These are phyloP conservation scores for Hyaloscypha finlandica DNA, from an alignment of 495 filamentous ascomycete species.

Conservation along the genomic window DNA sequence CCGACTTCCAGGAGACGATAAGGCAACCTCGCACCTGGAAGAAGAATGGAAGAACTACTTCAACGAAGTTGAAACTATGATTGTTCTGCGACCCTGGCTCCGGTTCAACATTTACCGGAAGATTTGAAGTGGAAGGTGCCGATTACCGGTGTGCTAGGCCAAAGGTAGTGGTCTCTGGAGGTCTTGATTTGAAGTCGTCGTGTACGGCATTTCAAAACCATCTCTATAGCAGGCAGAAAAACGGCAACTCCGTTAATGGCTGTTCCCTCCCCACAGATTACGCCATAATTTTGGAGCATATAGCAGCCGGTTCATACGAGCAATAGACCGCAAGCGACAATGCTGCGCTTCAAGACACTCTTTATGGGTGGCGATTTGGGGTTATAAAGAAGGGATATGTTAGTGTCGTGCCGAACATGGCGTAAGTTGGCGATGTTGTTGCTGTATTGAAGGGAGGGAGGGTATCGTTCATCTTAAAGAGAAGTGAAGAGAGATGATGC, in stretches of 20 bases:
- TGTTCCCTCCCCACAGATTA: too few relatives aligned
- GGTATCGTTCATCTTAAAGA: slow-evolving; percentile 16
- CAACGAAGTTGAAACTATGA: background rate
- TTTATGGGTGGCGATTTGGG: slow-evolving; percentile 1
- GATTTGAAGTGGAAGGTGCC: slow-evolving; percentile 7
- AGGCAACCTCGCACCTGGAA: background rate
- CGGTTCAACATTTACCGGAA: background rate
- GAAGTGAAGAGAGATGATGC: too few relatives aligned
- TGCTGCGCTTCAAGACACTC: too few relatives aligned
- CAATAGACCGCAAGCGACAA: too few relatives aligned
- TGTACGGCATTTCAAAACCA: background rate
- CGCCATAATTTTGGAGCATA: background rate
- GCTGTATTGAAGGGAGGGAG: slow-evolving; percentile 1
- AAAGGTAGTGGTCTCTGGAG: background rate
- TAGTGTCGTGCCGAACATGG: slow-evolving; percentile 4
- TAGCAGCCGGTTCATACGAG: background rate
- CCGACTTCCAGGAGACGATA: too few relatives aligned
- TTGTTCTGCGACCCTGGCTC: background rate
- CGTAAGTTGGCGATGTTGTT: slow-evolving; percentile 10
- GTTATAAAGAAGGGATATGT: slow-evolving; percentile 5
- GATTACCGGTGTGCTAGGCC: background rate
- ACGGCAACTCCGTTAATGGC: too few relatives aligned
- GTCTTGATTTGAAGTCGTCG: background rate
- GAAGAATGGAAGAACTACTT: background rate
- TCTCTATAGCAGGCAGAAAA: background rate